Base-by-base conservation (phyloP, 345 rosid genomes). In the Corchorus olitorius region DNA sequence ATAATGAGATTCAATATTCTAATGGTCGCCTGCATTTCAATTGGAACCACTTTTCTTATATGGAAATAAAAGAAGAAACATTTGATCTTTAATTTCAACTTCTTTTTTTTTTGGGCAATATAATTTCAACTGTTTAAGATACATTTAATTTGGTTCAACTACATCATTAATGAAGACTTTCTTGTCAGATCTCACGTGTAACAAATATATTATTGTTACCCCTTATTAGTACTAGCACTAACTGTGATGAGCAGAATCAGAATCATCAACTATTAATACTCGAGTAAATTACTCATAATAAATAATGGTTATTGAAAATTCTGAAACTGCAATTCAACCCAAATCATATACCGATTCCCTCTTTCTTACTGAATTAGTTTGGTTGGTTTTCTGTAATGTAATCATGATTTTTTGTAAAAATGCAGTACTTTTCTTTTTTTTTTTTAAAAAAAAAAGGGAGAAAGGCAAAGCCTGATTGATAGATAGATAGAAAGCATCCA, bases 331-430 rank as follows among this genome's bases (percentile, higher is more conserved):
- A 27, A 60, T 12, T 60, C 16, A 27, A 60, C 39, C 12, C 35
- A 11, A 13, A 15, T 60, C 5, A 27, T 20, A 0, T 4, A 39
- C 5, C 5, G 5, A 12, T 27, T 27, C 12, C 39, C 64, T 60
- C 15, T 27, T 60, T 60, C 39, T 43, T n/a, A n/a, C n/a, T n/a
- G n/a, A n/a, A n/a, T n/a, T n/a, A n/a, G n/a, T n/a, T n/a, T n/a
- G 16, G 2, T 45, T 19, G 4, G 8, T 20, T 34, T 34, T 33
- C 56, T 22, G 73, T 9, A 52, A 70, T 34, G 73, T 70, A 70
- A 50, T 70, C 27, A 70, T 70, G 60, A 52, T 70, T 70, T 50
- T 15, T 70, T 50, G 60, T 34, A 39, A 6, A 39, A n/a, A 6
- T 39, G 6, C 27, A 27, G 48, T n/a, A 9, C 4, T 39, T 2